Base-by-base conservation (phyloP, 163 green algal genomes). In the Chlamydomonas reinhardtii region DNA sequence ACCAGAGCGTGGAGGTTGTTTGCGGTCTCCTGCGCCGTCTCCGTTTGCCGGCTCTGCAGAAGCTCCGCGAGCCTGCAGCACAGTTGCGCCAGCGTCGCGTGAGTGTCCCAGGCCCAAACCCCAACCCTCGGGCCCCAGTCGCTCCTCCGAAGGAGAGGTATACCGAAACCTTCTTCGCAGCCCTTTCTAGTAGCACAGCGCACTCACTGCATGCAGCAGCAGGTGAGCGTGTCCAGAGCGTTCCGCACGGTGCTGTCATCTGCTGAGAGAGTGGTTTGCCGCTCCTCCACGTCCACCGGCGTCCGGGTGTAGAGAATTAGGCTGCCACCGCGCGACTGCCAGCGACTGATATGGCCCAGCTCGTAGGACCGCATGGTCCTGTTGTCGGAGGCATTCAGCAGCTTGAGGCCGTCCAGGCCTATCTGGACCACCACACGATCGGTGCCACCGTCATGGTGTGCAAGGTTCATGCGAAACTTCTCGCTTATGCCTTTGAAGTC, bases 191-290 rank as follows among this genome's bases (percentile, higher is more conserved):
- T 56, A 1, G 48, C 48, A 56, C 48, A 17, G 6, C 12, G 11
- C 48, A 68, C 95, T 94, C 73, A 97, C 95, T 98, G 96, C 95
- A 98, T 97, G 91, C 96, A 99, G 68, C 84, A 97, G 86, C 90
- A 97, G 15, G 96, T 98, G 11, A 99, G 90, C 61, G 95, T 98
- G 90, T 99, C 96, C 68, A 99, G 88, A 15, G 96, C 90, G 31
- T 90, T 94, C 31, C 93, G 91, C 9, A 97, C 94, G 11, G 92
- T 96, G 65, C 71, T 85, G 24, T 97, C 92, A 43, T 96, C 92
- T 12, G 84, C 88, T 0, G 84, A 73, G 35, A 99, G 90, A 1
- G 92, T 95, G 15, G 98, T 89, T 17, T 94, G 93, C 14, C 91
- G 88, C 83, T 99, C 96, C 90, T 98, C 96, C 54, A 98, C 90